Base-by-base conservation (phyloP, 352 stramenopile genomes). In the Globisporangium barbulae region DNA sequence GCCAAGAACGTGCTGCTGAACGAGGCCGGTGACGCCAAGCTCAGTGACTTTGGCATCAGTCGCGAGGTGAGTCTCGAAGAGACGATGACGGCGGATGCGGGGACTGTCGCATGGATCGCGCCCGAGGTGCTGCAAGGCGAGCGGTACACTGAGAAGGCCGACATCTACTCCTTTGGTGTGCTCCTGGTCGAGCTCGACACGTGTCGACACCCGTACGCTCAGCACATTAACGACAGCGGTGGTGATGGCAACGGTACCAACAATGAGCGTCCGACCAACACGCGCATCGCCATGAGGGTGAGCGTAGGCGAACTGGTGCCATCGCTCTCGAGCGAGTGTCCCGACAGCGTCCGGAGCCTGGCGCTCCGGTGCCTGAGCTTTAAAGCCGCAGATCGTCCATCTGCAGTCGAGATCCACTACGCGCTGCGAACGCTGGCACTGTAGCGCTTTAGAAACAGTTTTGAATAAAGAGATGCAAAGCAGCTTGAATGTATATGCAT, bases 1-100 rank as follows among this genome's bases (percentile, higher is more conserved):
- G 90, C 79, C 44, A 89, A 91, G 65, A 96, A 96, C 47, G 79
- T 96, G 45, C 74, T 96, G 44, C 71, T 97, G 2, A 81, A 90
- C 39, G 41, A 47, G 41, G 9, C 3, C 9, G 41, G 41, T 7
- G 41, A 47, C 7, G 76, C 80, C 3, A 89, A 89, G 63, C 41
- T 89, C 13, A 72, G 63, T 4, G 80, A 86, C 52, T 89, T 89
- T 72, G 80, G 80, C 12, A 76, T 83, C 13, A 85, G 72, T 39
- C 70, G 80, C 3, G 73, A 74, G 52, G 69, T 49, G 13, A 53
- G 13, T 64, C 19, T 53, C 0, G 65, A 76, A 25, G 68, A 78
- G 48, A 70, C 64, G 2, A 75, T 75, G 67, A 81, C 73, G 0
- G 68, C 48, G 2, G 73, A 64, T 13, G 72, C 76, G 30, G 73